Percentiles rank a stretch among this genome's conserved stretches.
phyloP scores from a whole-genome alignment of 1,139 yeast genomes.

The Pichia sp. region DNA sequence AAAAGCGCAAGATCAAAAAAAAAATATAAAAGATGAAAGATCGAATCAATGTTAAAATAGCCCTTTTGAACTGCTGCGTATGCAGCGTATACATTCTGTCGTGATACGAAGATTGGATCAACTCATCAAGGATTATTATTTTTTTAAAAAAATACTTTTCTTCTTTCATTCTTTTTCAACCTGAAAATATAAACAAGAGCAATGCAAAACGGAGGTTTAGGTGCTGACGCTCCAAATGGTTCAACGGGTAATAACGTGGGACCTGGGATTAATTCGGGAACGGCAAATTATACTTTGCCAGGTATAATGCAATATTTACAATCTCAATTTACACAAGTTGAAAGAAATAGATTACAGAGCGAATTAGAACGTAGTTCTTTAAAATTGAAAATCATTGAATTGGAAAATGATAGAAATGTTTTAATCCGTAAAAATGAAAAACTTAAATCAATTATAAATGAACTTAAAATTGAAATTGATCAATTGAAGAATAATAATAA shows the following conservation, averaged over 20 bases:
- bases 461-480: constrained; percentile 17
- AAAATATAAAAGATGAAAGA: background rate
- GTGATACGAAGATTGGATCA: no score
- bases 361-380: constrained; percentile 52
- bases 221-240: constrained; percentile 4
- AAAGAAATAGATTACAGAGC: constrained; percentile 49
- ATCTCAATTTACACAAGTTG: constrained; percentile 53
- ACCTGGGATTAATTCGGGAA: background rate
- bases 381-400: constrained; percentile 47
- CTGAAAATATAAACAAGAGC: background rate
- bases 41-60: background rate
- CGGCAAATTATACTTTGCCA: constrained; percentile 45
- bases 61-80: background rate
- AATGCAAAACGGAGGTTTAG: constrained; percentile 8
- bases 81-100: no score
- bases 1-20: no score
- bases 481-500: background rate
- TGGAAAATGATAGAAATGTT: constrained; percentile 50
- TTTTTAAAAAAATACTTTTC: no score
- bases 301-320: constrained; percentile 61
- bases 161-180: no score
- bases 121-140: no score
- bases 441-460: constrained; percentile 19
- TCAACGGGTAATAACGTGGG: background rate
- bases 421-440: constrained; percentile 29